Conservation (phyloP, 2,329 filamentous ascomycete species). For the Geosmithia morbida region DNA sequence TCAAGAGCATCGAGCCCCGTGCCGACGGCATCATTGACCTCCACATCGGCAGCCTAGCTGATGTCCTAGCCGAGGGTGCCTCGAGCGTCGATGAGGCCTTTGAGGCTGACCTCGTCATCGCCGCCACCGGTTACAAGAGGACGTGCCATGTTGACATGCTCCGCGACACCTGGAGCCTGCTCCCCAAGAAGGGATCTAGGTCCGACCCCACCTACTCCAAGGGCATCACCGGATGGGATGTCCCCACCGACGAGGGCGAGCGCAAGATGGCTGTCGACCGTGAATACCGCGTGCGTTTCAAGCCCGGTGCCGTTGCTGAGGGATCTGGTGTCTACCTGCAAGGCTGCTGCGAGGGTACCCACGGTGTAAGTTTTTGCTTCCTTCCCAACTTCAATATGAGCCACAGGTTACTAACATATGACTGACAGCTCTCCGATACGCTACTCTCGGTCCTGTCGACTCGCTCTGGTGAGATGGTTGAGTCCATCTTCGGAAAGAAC, state of each 20-base stretch:
- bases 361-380: conserved; percentile 53
- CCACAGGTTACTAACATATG: conserved; percentile 7
- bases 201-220: conserved; percentile 13
- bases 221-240: conserved; percentile 24
- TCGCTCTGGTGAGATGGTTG: conserved; percentile 63
- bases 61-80: conserved; percentile 19
- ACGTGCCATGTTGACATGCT: conserved; percentile 70
- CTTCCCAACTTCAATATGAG: conserved; percentile 1
- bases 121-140: conserved; percentile 76
- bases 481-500: conserved; percentile 46
- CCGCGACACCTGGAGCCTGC: conserved; percentile 46
- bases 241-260: conserved; percentile 20
- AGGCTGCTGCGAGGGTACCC: conserved; percentile 83
- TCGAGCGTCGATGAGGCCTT: conserved; percentile 19
- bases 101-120: conserved; percentile 63
- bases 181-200: conserved; percentile 34
- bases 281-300: conserved; percentile 67
- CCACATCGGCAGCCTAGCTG: conserved; percentile 33
- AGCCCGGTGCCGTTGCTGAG: conserved; percentile 49
- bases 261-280: conserved; percentile 52
- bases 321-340: conserved; percentile 82
- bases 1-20: conserved; percentile 44
- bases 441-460: conserved; percentile 66
- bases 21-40: conserved; percentile 40
- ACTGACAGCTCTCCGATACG: conserved; percentile 56